Conservation (phyloP, 768 basidiomycete genomes). For the Boletus rubropictus region DNA sequence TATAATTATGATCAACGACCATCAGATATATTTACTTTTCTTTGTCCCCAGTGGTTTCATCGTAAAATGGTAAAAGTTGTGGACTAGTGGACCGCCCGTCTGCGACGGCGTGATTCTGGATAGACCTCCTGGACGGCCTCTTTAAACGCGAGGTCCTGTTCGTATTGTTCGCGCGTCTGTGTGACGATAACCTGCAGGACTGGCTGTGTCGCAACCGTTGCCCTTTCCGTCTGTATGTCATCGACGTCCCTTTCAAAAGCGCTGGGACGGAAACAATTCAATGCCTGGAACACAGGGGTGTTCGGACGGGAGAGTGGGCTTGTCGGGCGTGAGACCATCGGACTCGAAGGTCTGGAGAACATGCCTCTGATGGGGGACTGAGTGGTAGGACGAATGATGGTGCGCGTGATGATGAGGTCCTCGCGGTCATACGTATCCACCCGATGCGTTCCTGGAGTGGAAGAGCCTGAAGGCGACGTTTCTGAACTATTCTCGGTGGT, state of each 20-base stretch:
- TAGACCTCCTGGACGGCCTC: slow-evolving; percentile 24
- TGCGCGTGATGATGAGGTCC: slow-evolving; percentile 32
- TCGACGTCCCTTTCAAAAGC: slow-evolving; percentile 32
- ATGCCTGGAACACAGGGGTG: slow-evolving; percentile 21
- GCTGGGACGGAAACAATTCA: slow-evolving; percentile 32
- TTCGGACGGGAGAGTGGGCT: slow-evolving; percentile 20
- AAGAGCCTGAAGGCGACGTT: slow-evolving; percentile 2
- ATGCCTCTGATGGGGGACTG: slow-evolving; percentile 19
- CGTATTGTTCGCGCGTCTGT: slow-evolving; percentile 30
- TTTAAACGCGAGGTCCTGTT: slow-evolving; percentile 31
- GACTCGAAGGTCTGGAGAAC: slow-evolving; percentile 31
- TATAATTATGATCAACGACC: slow-evolving; percentile 11
- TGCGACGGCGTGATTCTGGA: slow-evolving; percentile 23
- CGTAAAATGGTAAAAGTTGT: neutral
- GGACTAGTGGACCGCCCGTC: slow-evolving; percentile 7
- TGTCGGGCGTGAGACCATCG: slow-evolving; percentile 25
- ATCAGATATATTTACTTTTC: slow-evolving; percentile 13
- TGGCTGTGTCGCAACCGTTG: slow-evolving; percentile 10
- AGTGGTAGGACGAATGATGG: slow-evolving; percentile 33
- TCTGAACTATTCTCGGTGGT: slow-evolving; percentile 8
- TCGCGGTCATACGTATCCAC: slow-evolving; percentile 28
- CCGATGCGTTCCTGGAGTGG: slow-evolving; percentile 12
- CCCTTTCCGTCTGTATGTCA: slow-evolving; percentile 21
- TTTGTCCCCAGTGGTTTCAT: neutral
- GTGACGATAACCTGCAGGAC: slow-evolving; percentile 31